Base-by-base conservation (phyloP, 2,329 filamentous ascomycete species). In the Verticillium nonalfalfae region DNA sequence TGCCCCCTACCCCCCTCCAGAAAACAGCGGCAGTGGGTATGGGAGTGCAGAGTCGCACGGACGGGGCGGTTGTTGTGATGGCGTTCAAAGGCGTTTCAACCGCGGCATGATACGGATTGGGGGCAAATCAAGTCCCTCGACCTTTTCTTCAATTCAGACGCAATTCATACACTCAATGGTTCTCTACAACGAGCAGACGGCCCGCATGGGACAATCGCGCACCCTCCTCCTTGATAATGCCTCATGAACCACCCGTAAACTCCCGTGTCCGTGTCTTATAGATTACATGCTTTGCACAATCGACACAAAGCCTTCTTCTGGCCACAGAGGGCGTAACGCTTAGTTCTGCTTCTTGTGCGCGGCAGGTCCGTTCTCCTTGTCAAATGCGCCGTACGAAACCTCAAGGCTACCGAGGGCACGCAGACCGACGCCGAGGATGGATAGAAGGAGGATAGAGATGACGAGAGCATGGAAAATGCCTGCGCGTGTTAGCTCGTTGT, bases 321-420 rank as follows among this genome's bases (percentile, higher is more conserved):
- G n/a, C 21, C 5, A 4, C 38, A 9, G 13, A 26, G 26, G 7
- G 33, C 35, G 34, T 7, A 11, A 60, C 50, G 45, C 40, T 64
- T 75, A 77, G 68, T 82, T 83, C 76, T 88, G 83, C 79, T 92
- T 96, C 85, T 93, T 96, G 76, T 96, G 91, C 36, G 90, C 90
- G 40, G 87, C 81, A n/a, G 92, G 91, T 0, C 93, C 91, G 81
- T 92, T 96, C 68, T 97, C 94, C 81, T 97, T 97, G 73, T 96
- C 94, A 73, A 98, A 99, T 1, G 95, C 93, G 65, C 90, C 92
- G 74, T 98, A 98, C 1, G 91, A 90, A 35, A 98, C 91, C 74
- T 97, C 83, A 18, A 99, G 81, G 67, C 91, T 94, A 7, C 85
- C 80, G 13, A 98, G 81, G 14, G 90, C 93, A 63, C 76, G 85